phyloP scores from a whole-genome alignment of 2,329 filamentous ascomycete genomes.

The Chrysosporium keratinophilum region DNA sequence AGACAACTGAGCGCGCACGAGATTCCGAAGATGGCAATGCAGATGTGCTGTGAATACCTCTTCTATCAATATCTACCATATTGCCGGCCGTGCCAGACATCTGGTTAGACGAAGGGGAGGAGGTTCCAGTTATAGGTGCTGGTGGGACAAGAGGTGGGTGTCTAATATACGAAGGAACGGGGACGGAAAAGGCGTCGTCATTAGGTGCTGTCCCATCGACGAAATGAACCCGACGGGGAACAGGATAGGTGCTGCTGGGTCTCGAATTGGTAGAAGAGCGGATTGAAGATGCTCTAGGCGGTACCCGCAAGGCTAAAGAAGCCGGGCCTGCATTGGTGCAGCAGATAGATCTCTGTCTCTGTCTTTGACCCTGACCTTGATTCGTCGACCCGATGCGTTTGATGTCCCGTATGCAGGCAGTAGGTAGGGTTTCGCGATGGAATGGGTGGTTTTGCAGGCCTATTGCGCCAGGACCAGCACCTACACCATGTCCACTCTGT shows the following conservation, averaged over 20 bases:
- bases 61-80: not conserved
- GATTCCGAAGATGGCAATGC: not conserved
- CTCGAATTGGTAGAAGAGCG: not conserved
- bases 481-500: constrained; percentile 34
- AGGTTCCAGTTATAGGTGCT: not conserved
- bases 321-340: not conserved
- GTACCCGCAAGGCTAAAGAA: not conserved
- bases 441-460: constrained; percentile 29
- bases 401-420: constrained; percentile 13
- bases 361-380: not conserved
- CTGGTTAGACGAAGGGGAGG: not conserved
- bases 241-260: constrained; percentile 7
- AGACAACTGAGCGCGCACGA: not conserved
- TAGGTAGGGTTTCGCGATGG: constrained; percentile 23
- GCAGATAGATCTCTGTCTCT: constrained; percentile 1
- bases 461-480: constrained; percentile 18
- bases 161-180: constrained; percentile 12
- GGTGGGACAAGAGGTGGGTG: constrained; percentile 8
- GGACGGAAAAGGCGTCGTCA: constrained; percentile 1
- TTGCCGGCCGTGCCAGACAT: not conserved
- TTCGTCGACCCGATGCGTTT: not conserved
- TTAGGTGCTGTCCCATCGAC: constrained; percentile 2
- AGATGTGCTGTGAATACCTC: not conserved
- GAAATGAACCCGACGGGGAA: constrained; percentile 9
- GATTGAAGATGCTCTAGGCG: constrained; percentile 2